Percentiles rank a stretch among this genome's conserved stretches.
These are phyloP conservation scores for Ambrosia artemisiifolia DNA, from an alignment of 129 eudicot genomes.

Conservation along the genomic window DNA sequence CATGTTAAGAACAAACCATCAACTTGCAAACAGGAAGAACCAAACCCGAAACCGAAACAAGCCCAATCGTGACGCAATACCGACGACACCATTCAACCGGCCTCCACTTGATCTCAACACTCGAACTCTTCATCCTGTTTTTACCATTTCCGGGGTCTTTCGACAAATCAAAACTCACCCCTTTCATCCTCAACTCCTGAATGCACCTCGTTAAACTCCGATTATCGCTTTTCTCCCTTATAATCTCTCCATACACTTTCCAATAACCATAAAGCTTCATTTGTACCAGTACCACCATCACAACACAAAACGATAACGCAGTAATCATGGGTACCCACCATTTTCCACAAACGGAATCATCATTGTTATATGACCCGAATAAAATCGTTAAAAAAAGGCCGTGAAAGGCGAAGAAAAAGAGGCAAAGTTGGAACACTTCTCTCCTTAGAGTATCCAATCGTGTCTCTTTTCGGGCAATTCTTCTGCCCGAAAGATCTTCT, in stretches of 20 bases:
- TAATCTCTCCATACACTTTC: constrained; percentile 53
- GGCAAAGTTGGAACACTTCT: constrained; percentile 71
- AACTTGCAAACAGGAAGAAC: constrained; percentile 58
- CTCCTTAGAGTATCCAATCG: constrained; percentile 42
- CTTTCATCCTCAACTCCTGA: constrained; percentile 84
- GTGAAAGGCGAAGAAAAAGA: constrained; percentile 69
- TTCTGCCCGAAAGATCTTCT: constrained; percentile 61
- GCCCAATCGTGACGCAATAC: constrained; percentile 47
- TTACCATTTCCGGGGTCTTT: constrained; percentile 59
- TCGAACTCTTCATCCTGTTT: constrained; percentile 79
- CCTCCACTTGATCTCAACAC: constrained; percentile 90
- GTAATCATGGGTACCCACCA: constrained; percentile 78
- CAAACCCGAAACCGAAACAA: constrained; percentile 51
- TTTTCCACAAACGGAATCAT: constrained; percentile 25
- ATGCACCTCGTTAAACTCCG: constrained; percentile 59
- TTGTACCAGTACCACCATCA: constrained; percentile 57
- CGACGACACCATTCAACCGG: constrained; percentile 63
- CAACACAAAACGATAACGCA: constrained; percentile 45
- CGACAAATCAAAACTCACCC: constrained; percentile 67
- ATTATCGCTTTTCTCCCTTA: constrained; percentile 50
- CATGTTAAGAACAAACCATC: constrained; percentile 45
- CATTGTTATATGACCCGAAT: constrained; percentile 36
- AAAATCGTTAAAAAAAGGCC: constrained; percentile 59
- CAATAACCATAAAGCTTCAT: constrained; percentile 64
- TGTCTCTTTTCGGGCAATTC: constrained; percentile 51